phyloP scores from a whole-genome alignment of 208 protist species.

The Leishmania lainsoni region DNA sequence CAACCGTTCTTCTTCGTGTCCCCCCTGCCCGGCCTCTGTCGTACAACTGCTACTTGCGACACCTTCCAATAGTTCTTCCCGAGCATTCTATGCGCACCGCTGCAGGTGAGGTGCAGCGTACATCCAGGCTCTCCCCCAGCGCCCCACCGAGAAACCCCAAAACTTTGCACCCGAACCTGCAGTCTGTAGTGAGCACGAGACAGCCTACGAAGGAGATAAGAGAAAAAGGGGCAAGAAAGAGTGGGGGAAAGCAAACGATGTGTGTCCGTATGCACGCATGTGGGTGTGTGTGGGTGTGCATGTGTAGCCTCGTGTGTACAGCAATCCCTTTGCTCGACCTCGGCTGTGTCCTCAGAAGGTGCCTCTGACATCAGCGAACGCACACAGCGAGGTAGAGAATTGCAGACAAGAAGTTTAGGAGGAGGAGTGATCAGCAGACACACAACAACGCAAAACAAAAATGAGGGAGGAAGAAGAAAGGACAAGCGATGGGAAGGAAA shows the following conservation, averaged over 20 bases:
- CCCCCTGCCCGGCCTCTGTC: neutral
- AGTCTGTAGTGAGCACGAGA: neutral
- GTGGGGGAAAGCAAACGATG: slow-evolving; percentile 4
- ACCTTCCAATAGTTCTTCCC: neutral
- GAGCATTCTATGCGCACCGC: neutral
- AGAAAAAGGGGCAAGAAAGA: neutral
- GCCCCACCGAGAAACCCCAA: neutral
- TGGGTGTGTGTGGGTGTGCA: neutral
- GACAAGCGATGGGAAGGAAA: neutral
- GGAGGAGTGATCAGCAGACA: neutral
- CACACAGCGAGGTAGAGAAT: neutral
- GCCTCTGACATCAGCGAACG: neutral
- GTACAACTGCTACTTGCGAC: neutral
- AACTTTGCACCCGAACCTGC: neutral
- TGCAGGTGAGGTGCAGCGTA: neutral
- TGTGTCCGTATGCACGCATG: neutral
- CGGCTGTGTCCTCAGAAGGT: neutral
- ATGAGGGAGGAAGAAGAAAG: slow-evolving; percentile 3
- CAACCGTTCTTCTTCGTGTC: too few relatives aligned
- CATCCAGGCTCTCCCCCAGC: neutral
- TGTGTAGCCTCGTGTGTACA: neutral
- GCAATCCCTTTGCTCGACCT: neutral
- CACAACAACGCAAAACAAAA: neutral
- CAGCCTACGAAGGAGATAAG: neutral
- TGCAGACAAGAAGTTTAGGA: neutral